Percentiles rank a stretch among this genome's conserved stretches.
phyloP scores from a whole-genome alignment of 495 filamentous ascomycete genomes.

The Podospora sp. region DNA sequence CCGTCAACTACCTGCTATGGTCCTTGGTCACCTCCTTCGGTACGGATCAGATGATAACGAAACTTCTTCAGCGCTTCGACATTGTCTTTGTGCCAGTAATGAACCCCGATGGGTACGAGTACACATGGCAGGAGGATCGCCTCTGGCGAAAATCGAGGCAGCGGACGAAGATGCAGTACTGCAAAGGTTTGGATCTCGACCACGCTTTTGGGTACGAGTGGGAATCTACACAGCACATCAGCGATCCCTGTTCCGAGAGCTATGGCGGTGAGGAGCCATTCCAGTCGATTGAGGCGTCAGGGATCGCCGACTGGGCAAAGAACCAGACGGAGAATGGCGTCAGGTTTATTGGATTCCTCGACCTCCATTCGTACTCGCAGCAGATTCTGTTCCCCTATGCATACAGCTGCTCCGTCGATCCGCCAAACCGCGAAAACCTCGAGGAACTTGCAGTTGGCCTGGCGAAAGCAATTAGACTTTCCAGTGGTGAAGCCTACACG shows the following conservation, averaged over 20 bases:
- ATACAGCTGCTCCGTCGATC: constrained; percentile 73
- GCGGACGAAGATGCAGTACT: constrained; percentile 77
- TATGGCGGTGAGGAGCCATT: constrained; percentile 85
- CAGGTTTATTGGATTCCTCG: constrained; percentile 79
- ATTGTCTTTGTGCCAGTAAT: constrained; percentile 84
- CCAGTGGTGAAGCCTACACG: constrained; percentile 73
- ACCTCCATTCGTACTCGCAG: constrained; percentile 95
- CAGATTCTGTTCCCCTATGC: constrained; percentile 93
- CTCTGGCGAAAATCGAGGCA: constrained; percentile 97
- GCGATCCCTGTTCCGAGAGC: constrained; percentile 89
- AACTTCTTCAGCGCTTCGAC: constrained; percentile 78
- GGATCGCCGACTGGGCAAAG: constrained; percentile 79
- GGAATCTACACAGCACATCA: constrained; percentile 65
- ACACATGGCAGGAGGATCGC: constrained; percentile 88
- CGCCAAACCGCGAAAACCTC: constrained; percentile 87
- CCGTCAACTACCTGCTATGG: constrained; percentile 89
- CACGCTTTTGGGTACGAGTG: constrained; percentile 83
- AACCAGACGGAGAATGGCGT: constrained; percentile 78
- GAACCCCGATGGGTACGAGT: constrained; percentile 93
- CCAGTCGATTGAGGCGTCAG: constrained; percentile 75
- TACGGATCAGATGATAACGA: constrained; percentile 65
- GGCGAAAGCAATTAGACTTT: constrained; percentile 83
- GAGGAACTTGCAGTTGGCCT: constrained; percentile 87
- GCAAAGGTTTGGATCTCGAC: constrained; percentile 86
- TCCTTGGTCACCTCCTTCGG: constrained; percentile 82